Evolutionary conservation across 257 asterid species (phyloP).

Genomic region (Nicotiana obtusifolia): DNA sequence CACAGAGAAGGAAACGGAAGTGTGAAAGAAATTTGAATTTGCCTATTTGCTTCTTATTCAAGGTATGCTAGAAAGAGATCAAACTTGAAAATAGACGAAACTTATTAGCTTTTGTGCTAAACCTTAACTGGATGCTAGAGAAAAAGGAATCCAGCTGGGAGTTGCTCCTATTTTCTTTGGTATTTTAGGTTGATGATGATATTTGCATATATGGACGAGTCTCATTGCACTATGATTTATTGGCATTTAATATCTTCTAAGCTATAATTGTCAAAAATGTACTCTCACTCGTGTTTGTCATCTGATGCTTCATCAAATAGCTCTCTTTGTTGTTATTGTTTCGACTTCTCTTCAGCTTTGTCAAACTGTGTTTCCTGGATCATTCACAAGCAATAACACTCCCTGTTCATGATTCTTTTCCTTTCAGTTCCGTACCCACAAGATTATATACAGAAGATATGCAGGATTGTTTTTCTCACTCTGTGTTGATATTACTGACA

Average conservation of each 20-base stretch:
- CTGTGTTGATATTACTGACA: conserved; percentile 95
- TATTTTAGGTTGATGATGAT: not conserved
- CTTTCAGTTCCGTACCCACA: conserved; percentile 89
- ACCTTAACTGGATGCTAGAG: not conserved
- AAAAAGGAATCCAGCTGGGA: not conserved
- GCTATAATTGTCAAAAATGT: too few species aligned
- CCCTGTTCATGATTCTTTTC: too few species aligned
- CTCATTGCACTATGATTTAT: too few species aligned
- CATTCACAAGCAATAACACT: too few species aligned
- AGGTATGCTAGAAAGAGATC: too few species aligned
- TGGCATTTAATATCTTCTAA: too few species aligned
- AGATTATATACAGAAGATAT: conserved; percentile 91
- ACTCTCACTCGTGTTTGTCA: not conserved
- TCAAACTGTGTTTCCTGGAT: not conserved
- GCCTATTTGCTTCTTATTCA: too few species aligned
- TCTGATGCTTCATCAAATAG: not conserved
- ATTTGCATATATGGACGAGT: not conserved
- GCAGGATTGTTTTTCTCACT: conserved; percentile 95
- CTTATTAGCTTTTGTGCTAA: not conserved
- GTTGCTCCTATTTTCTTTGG: not conserved
- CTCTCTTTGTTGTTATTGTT: not conserved
- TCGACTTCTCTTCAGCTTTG: not conserved
- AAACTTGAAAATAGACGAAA: not conserved
- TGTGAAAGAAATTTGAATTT: too few species aligned
- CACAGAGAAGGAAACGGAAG: too few species aligned